Evolutionary conservation across 805 yeast species (phyloP), one percentile per base, ranked within the genome.

Genomic region (Metschnikowia noctiluminum): DNA sequence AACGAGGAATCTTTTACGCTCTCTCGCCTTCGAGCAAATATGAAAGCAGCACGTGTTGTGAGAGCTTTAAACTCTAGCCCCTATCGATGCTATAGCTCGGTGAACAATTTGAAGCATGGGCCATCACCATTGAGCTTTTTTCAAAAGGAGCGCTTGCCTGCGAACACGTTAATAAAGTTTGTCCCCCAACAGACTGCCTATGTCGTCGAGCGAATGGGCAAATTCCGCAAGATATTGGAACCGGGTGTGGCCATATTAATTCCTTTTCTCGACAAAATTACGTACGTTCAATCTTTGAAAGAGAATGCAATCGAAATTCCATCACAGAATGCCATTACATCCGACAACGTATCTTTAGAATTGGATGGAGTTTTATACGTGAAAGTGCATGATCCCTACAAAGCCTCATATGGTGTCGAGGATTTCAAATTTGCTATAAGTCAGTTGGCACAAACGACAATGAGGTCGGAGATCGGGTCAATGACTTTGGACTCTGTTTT

Each of bases 171-270:
- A 5, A 66, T 87, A 36, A 73, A 87, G 57, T 88, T 88, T 63
- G 96, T 88, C 13, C 96, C 96, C 1, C 96, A 89, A 64, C 95
- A 88, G 66, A 84, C 88, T 16, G 96, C 96, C 2, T 88, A 94
- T 90, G 81, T 88, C 15, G 96, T 88, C 15, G 96, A 88, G 66
- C 74, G 96, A 53, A 88, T 88, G 96, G 96, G 96, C 31, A 85
- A 85, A 62, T 88, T 87, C 71, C 77, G 82, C 63, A 68, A 76
- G 13, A 68, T 71, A 35, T 73, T 89, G 51, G 77, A 81, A 36
- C 96, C 96, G 0, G 96, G 96, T 12, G 70, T 87, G 35, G 89
- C 94, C 1, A 64, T 88, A 28, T 68, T 88, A 56, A 51, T 86
- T 9, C 96, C 96, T 4, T 65, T 88, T 48, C 54, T 89, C 31